A percentile compares a stretch with the other conserved stretches of the same genome.
phyloP scores from a whole-genome alignment of 305 asterid species.

The Nicotiana rustica region DNA sequence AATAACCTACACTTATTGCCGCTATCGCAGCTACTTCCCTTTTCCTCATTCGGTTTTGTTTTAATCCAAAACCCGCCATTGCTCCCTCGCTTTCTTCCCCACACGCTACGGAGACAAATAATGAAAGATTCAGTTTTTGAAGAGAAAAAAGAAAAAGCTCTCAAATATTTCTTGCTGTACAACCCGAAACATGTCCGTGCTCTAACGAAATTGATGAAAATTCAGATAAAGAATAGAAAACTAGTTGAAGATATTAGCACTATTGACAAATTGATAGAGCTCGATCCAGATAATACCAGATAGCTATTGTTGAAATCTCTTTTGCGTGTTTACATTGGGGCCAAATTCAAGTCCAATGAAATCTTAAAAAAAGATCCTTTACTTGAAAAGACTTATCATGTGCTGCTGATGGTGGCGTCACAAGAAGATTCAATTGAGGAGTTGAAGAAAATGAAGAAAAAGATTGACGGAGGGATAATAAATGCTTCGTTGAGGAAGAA shows the following conservation, averaged over 20 bases:
- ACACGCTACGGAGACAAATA: neutral
- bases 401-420: constrained; percentile 68
- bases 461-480: constrained; percentile 54
- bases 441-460: constrained; percentile 51
- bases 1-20: neutral
- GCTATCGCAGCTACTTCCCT: neutral
- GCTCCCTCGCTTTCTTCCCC: neutral
- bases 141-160: neutral
- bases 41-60: neutral
- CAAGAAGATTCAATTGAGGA: constrained; percentile 60
- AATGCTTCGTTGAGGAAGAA: too few species aligned
- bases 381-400: constrained; percentile 80
- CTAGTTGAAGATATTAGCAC: neutral
- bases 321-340: constrained; percentile 59
- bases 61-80: neutral
- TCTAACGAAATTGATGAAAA: neutral
- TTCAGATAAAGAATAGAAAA: neutral
- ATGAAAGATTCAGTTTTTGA: neutral
- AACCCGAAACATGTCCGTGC: neutral
- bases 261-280: constrained; percentile 18
- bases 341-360: constrained; percentile 62
- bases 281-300: constrained; percentile 73
- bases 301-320: constrained; percentile 85
- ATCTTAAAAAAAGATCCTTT: constrained; percentile 66
- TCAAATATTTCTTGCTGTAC: neutral